phyloP scores from a whole-genome alignment of 2,329 filamentous ascomycete species.

The Fusarium sambucinum region DNA sequence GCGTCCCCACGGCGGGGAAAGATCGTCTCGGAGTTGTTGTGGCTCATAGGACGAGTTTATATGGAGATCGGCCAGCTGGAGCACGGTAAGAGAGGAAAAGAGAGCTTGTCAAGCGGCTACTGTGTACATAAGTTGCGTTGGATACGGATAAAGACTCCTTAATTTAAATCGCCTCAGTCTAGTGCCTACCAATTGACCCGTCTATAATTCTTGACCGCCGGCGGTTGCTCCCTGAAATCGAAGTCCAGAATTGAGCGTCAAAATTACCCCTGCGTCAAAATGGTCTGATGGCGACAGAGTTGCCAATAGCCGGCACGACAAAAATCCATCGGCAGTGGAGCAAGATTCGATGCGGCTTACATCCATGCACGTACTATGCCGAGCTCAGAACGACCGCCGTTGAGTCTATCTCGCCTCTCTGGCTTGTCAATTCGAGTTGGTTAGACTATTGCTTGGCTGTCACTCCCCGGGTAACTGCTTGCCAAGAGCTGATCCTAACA shows the following conservation, averaged over 20 bases:
- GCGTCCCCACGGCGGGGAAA: constrained; percentile 29
- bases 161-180: constrained; percentile 20
- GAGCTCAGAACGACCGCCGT: constrained; percentile 8
- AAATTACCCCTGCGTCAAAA: constrained; percentile 42
- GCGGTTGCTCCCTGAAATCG: constrained; percentile 30
- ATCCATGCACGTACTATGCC: constrained; percentile 12
- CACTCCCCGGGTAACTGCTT: constrained; percentile 1
- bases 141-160: constrained; percentile 11
- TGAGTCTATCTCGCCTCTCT: constrained; percentile 1
- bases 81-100: neutral
- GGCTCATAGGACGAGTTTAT: constrained; percentile 20
- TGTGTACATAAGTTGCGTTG: neutral
- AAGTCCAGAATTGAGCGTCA: constrained; percentile 19
- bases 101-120: constrained; percentile 14
- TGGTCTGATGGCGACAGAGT: constrained; percentile 41
- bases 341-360: constrained; percentile 33
- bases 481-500: constrained; percentile 2
- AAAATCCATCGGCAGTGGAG: constrained; percentile 26
- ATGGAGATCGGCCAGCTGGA: constrained; percentile 18
- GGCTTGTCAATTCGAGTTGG: constrained; percentile 14
- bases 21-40: constrained; percentile 31
- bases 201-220: constrained; percentile 29
- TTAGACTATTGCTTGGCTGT: constrained; percentile 8
- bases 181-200: constrained; percentile 1
- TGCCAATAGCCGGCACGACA: constrained; percentile 32